phyloP scores from a whole-genome alignment of 495 filamentous ascomycete genomes.

The Umbilicaria muhlenbergii region DNA sequence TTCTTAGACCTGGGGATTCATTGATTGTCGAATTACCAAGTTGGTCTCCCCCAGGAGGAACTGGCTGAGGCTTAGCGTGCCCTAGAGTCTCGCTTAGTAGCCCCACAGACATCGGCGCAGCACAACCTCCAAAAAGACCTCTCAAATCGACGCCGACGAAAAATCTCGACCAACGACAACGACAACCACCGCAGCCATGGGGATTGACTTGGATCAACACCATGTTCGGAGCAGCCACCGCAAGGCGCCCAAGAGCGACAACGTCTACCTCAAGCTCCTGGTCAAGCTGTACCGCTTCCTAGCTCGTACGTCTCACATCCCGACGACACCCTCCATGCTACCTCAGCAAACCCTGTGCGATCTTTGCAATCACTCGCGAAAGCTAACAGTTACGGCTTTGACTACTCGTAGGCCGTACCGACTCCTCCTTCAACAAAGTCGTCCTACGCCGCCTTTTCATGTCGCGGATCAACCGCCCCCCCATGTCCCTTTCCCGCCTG shows the following conservation, averaged over 20 bases:
- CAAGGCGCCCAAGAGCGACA: slow-evolving; percentile 94
- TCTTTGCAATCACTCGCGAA: neutral
- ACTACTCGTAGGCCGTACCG: slow-evolving; percentile 61
- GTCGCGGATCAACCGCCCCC: slow-evolving; percentile 93
- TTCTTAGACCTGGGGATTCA: no score
- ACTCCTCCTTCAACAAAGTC: slow-evolving; percentile 91
- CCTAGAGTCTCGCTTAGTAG: no score
- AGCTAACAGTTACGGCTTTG: neutral
- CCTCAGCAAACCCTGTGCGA: neutral
- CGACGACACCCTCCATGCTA: neutral
- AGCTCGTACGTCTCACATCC: slow-evolving; percentile 53
- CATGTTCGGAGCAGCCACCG: slow-evolving; percentile 78
- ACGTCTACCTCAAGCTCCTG: slow-evolving; percentile 92
- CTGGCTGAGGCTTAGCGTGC: no score
- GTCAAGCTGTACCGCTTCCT: slow-evolving; percentile 99
- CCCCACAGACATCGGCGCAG: no score
- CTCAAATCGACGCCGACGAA: slow-evolving; percentile 3
- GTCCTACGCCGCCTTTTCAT: slow-evolving; percentile 93
- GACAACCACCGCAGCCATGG: slow-evolving; percentile 9
- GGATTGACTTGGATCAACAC: slow-evolving; percentile 59
- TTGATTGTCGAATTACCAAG: no score
- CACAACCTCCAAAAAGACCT: neutral
- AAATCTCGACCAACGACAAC: slow-evolving; percentile 2
- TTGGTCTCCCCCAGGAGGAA: no score
- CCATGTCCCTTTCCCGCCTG: slow-evolving; percentile 83